These are phyloP conservation scores for Juglanconis sp. DNA, from an alignment of 2,329 filamentous ascomycete genomes.

Conservation along the genomic window DNA sequence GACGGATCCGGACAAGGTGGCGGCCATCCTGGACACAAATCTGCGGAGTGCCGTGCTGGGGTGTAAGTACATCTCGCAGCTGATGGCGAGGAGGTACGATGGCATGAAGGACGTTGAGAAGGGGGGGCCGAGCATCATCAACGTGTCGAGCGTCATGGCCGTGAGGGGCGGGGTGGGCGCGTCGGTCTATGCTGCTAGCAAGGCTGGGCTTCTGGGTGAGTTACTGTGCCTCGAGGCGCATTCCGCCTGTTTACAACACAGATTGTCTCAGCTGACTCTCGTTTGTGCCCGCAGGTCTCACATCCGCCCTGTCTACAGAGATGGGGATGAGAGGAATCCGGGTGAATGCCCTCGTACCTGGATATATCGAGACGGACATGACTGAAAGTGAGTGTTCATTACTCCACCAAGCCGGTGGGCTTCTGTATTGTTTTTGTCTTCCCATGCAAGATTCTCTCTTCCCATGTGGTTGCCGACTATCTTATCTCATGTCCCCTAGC, in stretches of 20 bases:
- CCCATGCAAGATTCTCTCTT: neutral
- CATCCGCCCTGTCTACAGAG: conserved; percentile 63
- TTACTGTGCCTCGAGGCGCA: neutral
- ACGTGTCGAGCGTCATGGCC: conserved; percentile 74
- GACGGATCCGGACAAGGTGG: conserved; percentile 48
- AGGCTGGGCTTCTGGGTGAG: conserved; percentile 72
- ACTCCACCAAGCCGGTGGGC: neutral
- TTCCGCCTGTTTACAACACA: too few relatives aligned
- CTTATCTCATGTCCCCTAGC: neutral
- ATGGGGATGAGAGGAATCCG: conserved; percentile 60
- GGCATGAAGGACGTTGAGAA: conserved; percentile 22
- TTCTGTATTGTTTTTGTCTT: conserved; percentile 4
- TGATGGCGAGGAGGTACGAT: conserved; percentile 37
- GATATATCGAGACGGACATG: conserved; percentile 82
- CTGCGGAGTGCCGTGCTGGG: conserved; percentile 62
- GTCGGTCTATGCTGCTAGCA: conserved; percentile 73
- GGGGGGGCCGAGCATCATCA: conserved; percentile 63
- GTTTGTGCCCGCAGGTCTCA: conserved; percentile 51
- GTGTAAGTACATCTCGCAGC: conserved; percentile 50
- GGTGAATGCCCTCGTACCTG: conserved; percentile 77
- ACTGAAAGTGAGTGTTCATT: conserved; percentile 55
- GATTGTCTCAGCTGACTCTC: too few relatives aligned
- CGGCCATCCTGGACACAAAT: conserved; percentile 65
- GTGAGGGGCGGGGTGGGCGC: conserved; percentile 65
- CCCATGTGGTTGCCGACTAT: neutral